These are phyloP conservation scores for Leccinum broughii DNA, from an alignment of 768 basidiomycete genomes.

Conservation along the genomic window DNA sequence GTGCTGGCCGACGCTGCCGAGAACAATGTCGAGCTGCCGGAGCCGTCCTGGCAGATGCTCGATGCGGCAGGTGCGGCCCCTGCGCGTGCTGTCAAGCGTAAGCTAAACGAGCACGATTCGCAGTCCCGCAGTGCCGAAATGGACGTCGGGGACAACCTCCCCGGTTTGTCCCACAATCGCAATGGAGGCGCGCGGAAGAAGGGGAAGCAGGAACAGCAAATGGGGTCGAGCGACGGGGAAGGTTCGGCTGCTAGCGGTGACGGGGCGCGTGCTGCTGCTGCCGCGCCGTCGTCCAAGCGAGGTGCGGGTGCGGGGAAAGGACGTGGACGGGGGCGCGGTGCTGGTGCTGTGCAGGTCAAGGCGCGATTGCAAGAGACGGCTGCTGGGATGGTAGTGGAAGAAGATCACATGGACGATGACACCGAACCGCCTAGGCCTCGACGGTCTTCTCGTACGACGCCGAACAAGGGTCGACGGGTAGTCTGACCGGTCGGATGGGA, in stretches of 20 bases:
- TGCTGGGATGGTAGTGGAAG: constrained; percentile 29
- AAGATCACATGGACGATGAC: constrained; percentile 29
- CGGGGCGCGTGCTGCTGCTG: neutral
- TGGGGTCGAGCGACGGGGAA: constrained; percentile 16
- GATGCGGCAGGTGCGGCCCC: constrained; percentile 24
- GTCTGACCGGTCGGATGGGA: constrained; percentile 2
- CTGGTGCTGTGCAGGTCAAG: constrained; percentile 14
- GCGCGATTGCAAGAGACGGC: constrained; percentile 28
- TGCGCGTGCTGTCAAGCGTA: constrained; percentile 39
- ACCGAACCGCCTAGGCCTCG: constrained; percentile 29
- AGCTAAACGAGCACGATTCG: constrained; percentile 31
- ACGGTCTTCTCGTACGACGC: constrained; percentile 36
- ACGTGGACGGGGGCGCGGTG: constrained; percentile 23
- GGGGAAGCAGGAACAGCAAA: constrained; percentile 24
- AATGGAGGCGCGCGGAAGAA: constrained; percentile 25
- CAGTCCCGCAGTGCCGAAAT: constrained; percentile 30
- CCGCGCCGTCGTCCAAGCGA: constrained; percentile 14
- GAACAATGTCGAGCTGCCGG: constrained; percentile 39
- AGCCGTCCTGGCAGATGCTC: constrained; percentile 62
- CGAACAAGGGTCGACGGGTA: constrained; percentile 32
- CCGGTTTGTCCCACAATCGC: neutral
- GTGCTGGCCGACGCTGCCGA: constrained; percentile 50
- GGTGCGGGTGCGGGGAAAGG: constrained; percentile 22
- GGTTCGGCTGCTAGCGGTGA: constrained; percentile 18
- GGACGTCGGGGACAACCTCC: constrained; percentile 19